Base-by-base conservation (phyloP, 2,329 filamentous ascomycete species). In the Penicillium olsonii region DNA sequence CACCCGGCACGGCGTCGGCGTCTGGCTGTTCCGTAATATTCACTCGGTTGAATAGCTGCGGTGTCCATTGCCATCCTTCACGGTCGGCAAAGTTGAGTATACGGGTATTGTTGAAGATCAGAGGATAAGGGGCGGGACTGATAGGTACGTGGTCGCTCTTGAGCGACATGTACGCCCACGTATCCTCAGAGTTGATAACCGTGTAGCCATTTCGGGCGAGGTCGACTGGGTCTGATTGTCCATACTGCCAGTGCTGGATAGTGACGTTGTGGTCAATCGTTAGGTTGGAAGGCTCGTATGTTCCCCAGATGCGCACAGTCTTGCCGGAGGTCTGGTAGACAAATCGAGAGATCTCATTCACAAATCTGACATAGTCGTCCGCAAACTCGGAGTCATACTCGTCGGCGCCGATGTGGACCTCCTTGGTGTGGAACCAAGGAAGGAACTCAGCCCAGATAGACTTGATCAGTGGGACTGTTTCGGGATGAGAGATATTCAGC, bases 221-320 rank as follows among this genome's bases (percentile, higher is more conserved):
- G 68, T 68, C 65, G 29, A 75, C 66, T 0, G 79, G 78, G 45
- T 82, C 75, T 3, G 78, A 80, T 52, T 81, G 78, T 33, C 75
- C 79, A 55, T 72, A 78, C 37, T 77, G 76, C 80, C 79, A 82
- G 57, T 84, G 81, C 60, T 83, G 79, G 18, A 82, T 70, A 2
- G 75, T 76, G 24, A 81, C 72, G 29, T 76, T 69, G 4, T 59
- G 71, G 34, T 70, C 60, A 33, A 81, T 71, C 27, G 75, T 75
- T 9, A 62, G 60, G 2, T 64, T 51, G 1, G 67, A 68, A 0
- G 79, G 78, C 15, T 78, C 75, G 42, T 79, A 78, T 0, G 79
- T 82, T 0, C 80, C 80, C 81, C 80, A 84, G 38, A 82, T 82
- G 1, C 80, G 75, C 3, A 78, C 74, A 0, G 52, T 61, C 57